phyloP scores from a whole-genome alignment of 1,139 yeast species.

The Debaryomycetaceae sp. region DNA sequence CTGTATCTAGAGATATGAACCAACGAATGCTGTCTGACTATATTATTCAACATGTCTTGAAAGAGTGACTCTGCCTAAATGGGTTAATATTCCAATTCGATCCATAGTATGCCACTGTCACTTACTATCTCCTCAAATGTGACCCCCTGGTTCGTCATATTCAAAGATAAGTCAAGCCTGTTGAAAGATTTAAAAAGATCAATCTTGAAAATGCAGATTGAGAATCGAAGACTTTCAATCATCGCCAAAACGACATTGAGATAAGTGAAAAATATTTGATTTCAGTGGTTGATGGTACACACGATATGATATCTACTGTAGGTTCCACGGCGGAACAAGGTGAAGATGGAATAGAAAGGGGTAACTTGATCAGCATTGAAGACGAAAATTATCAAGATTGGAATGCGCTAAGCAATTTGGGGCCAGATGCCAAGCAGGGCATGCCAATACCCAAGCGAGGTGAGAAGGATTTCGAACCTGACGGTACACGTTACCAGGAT shows the following conservation, averaged over 20 bases:
- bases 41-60: constrained; percentile 32
- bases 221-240: not conserved
- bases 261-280: not conserved
- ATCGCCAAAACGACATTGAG: not conserved
- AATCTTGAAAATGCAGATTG: not conserved
- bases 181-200: not conserved
- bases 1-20: constrained; percentile 23
- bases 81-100: constrained; percentile 1
- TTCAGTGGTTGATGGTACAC: not conserved
- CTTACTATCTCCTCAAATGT: constrained; percentile 15
- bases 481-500: constrained; percentile 63
- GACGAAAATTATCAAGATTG: constrained; percentile 69
- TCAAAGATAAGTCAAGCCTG: not conserved
- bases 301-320: not conserved
- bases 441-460: constrained; percentile 61
- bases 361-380: constrained; percentile 33
- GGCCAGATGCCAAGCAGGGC: constrained; percentile 9
- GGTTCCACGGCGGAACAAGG: not conserved
- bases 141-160: constrained; percentile 13
- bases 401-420: constrained; percentile 39
- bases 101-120: not conserved
- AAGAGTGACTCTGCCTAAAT: constrained; percentile 27
- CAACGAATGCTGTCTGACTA: constrained; percentile 34
- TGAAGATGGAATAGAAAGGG: constrained; percentile 3
- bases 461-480: constrained; percentile 85